Conservation (phyloP, 176 grass and related monocot genomes). For the Rhynchospora pubera region DNA sequence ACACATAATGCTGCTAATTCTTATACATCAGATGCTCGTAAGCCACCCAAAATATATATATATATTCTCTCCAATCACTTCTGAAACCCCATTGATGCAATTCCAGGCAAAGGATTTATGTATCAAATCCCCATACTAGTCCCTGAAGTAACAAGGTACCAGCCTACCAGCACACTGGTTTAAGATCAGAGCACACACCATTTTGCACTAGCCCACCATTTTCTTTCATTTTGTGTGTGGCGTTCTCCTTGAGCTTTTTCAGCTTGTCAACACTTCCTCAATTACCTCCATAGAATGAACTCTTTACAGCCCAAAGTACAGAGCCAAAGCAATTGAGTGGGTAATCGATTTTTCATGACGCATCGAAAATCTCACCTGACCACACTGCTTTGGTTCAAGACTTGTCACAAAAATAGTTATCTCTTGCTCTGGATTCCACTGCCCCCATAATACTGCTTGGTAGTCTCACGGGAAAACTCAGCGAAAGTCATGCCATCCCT, state of each 20-base stretch:
- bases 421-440: constrained; percentile 55
- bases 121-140: neutral
- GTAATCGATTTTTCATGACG: neutral
- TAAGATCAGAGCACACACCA: neutral
- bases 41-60: too few species aligned
- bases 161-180: neutral
- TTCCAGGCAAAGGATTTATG: neutral
- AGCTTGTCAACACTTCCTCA: neutral
- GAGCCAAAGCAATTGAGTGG: neutral
- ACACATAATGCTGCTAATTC: neutral
- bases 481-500: constrained; percentile 89
- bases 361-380: neutral
- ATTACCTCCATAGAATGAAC: neutral
- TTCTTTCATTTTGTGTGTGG: neutral
- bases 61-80: neutral
- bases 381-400: neutral
- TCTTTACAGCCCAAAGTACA: neutral
- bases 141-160: neutral
- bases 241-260: neutral
- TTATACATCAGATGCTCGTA: neutral
- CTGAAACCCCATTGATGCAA: too few species aligned
- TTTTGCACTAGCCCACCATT: neutral
- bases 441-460: constrained; percentile 75
- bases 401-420: neutral
- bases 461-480: constrained; percentile 82